These are phyloP conservation scores for Pseudocercospora ulei DNA, from an alignment of 2,329 filamentous ascomycete species.

Conservation along the genomic window DNA sequence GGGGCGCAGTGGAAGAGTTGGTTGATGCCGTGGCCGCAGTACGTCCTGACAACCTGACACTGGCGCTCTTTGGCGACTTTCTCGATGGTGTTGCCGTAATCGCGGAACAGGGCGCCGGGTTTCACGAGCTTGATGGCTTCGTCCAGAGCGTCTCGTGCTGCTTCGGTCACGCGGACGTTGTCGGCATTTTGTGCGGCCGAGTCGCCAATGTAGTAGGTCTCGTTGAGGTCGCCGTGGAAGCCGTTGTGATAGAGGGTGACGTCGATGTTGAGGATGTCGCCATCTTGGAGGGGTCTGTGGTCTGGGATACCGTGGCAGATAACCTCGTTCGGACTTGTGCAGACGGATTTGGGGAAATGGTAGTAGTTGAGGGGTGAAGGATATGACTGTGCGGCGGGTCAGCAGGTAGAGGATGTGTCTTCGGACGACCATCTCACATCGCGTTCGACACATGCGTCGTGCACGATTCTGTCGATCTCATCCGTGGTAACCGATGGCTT, in stretches of 20 bases:
- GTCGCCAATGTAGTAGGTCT: slow-evolving; percentile 96
- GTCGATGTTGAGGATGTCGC: slow-evolving; percentile 95
- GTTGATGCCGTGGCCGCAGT: slow-evolving; percentile 94
- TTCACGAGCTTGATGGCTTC: slow-evolving; percentile 85
- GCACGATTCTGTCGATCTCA: slow-evolving; percentile 85
- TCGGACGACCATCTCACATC: slow-evolving; percentile 52
- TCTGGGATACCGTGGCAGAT: slow-evolving; percentile 99
- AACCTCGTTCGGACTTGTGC: slow-evolving; percentile 90
- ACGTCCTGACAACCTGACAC: slow-evolving; percentile 88
- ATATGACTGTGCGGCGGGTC: slow-evolving; percentile 57
- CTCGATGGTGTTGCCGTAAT: slow-evolving; percentile 91
- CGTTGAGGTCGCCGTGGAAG: slow-evolving; percentile 93
- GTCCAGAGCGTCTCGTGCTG: slow-evolving; percentile 80
- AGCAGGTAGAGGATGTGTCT: slow-evolving; percentile 4
- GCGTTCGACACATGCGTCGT: slow-evolving; percentile 87
- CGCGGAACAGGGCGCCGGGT: slow-evolving; percentile 82
- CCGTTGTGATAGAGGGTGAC: slow-evolving; percentile 89
- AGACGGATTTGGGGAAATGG: slow-evolving; percentile 95
- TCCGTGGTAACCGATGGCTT: slow-evolving; percentile 94
- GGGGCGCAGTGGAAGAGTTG: slow-evolving; percentile 86
- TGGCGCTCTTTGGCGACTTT: slow-evolving; percentile 77
- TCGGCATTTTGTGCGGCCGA: slow-evolving; percentile 76
- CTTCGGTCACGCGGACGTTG: slow-evolving; percentile 80
- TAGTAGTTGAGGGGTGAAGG: slow-evolving; percentile 92
- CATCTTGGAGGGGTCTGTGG: slow-evolving; percentile 72